Evolutionary conservation across 192 early-diverging fungal species (phyloP), one percentile per base, ranked within the genome.

Genomic region (Backusella australiensis): DNA sequence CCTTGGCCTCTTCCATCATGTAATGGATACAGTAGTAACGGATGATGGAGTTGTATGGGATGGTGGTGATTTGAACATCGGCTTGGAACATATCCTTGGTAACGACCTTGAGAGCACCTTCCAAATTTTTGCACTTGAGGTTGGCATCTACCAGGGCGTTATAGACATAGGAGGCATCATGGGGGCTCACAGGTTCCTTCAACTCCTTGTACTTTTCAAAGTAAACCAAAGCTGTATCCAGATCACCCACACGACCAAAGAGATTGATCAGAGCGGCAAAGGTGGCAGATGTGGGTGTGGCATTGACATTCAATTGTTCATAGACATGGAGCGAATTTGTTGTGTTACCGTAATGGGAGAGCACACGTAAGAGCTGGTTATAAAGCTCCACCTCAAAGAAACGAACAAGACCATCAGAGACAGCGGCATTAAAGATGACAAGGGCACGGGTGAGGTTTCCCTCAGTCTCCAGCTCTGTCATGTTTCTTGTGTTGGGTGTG

Each of bases 231-330:
- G 82, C 75, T 32, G 72, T 70, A 2, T 69, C 44, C 17, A 80
- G 65, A 68, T 83, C 82, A 17, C 78, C 76, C 15, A 79, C 78
- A 34, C 79, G 73, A 19, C 82, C 82, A 75, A 80, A 83, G 3
- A 83, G 49, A 66, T 85, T 85, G 74, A 90, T 88, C 34, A 90
- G 77, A 9, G 89, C 85, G 21, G 86, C 87, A 78, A 86, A 90
- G 12, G 89, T 90, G 26, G 83, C 76, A 11, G 85, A 78, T 59
- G 85, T 88, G 19, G 87, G 85, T 4, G 29, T 46, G 4, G 70
- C 11, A 32, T 32, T 23, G 65, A 42, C 66, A 49, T 73, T 71
- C 4, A 83, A 42, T 36, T 78, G 76, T n/a, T 74, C 72, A 71
- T 77, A 80, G 21, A 83, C 79, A 70, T 46, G 72, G 7, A 77